phyloP scores from a whole-genome alignment of 2,329 filamentous ascomycete species.

The Teratosphaeria nubilosa region DNA sequence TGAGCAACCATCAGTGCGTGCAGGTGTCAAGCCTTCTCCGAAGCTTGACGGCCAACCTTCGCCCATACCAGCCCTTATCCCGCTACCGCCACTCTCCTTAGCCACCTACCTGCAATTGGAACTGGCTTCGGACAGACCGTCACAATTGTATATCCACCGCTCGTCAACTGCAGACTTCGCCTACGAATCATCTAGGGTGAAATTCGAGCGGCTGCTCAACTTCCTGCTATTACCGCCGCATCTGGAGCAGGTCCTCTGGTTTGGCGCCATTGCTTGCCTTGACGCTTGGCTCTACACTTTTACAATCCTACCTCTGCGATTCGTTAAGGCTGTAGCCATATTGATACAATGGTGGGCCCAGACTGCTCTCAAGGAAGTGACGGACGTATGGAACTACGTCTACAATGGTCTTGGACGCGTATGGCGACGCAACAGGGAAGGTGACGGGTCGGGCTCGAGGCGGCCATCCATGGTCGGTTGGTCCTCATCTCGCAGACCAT shows the following conservation, averaged over 20 bases:
- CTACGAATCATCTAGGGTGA: constrained; percentile 86
- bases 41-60: constrained; percentile 28
- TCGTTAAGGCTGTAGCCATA: constrained; percentile 68
- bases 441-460: not conserved
- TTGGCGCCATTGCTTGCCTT: constrained; percentile 82
- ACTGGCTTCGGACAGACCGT: constrained; percentile 50
- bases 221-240: constrained; percentile 73
- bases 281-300: constrained; percentile 97
- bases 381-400: constrained; percentile 65
- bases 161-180: constrained; percentile 51
- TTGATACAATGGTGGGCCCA: constrained; percentile 69
- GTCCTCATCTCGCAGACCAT: constrained; percentile 3
- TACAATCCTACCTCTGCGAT: constrained; percentile 84
- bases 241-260: constrained; percentile 74
- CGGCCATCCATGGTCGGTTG: constrained; percentile 10
- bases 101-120: constrained; percentile 58
- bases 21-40: constrained; percentile 20
- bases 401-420: constrained; percentile 70
- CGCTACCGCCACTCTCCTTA: constrained; percentile 52
- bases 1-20: constrained; percentile 5
- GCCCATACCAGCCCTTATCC: constrained; percentile 44
- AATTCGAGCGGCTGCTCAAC: constrained; percentile 84
- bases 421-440: constrained; percentile 44
- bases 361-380: constrained; percentile 59
- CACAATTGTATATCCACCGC: constrained; percentile 53